phyloP scores from a whole-genome alignment of 352 stramenopile genomes.

The Peronospora farinosa region DNA sequence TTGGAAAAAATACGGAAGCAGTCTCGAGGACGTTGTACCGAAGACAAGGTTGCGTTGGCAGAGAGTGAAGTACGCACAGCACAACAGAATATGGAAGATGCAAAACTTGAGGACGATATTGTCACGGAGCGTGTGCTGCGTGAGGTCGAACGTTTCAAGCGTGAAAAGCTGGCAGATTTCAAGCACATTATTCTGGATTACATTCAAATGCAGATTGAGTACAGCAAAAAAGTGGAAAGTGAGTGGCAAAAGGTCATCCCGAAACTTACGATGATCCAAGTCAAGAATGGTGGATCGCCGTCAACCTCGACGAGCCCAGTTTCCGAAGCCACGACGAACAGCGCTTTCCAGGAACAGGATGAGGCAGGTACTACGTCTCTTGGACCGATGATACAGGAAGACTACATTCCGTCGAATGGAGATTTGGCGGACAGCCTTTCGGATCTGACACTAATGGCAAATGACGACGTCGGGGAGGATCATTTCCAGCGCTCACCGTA shows the following conservation, averaged over 20 bases:
- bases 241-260: constrained; percentile 79
- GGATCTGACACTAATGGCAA: constrained; percentile 43
- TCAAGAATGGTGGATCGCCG: constrained; percentile 38
- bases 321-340: constrained; percentile 19
- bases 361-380: constrained; percentile 12
- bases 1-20: constrained; percentile 61
- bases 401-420: constrained; percentile 65
- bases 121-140: constrained; percentile 91
- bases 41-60: constrained; percentile 87
- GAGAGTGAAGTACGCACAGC: constrained; percentile 70
- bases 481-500: constrained; percentile 31
- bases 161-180: constrained; percentile 93
- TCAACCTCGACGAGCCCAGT: constrained; percentile 36
- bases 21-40: constrained; percentile 35
- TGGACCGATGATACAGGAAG: constrained; percentile 53
- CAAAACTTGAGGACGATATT: constrained; percentile 91
- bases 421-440: constrained; percentile 45
- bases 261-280: constrained; percentile 62
- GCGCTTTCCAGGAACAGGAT: constrained; percentile 13
- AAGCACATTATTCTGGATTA: constrained; percentile 94
- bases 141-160: constrained; percentile 97
- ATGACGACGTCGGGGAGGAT: constrained; percentile 27
- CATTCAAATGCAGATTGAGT: constrained; percentile 95
- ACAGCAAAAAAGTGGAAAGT: constrained; percentile 90
- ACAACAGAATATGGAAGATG: constrained; percentile 81